Base-by-base conservation (phyloP, 352 stramenopile genomes). In the Albugo candida region DNA sequence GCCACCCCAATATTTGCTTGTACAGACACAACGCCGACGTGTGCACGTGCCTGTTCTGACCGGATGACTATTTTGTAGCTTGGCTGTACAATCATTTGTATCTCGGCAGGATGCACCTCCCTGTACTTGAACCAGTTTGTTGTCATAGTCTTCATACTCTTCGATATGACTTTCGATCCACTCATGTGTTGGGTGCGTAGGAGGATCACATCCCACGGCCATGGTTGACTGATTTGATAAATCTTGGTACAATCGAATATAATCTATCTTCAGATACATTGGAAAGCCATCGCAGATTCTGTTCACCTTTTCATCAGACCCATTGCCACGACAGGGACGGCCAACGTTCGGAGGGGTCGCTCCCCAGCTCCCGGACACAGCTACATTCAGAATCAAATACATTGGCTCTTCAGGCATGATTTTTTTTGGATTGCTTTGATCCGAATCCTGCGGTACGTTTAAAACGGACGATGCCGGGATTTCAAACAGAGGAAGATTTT, bases 331-430 rank as follows among this genome's bases (percentile, higher is more conserved):
- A 36, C 53, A 59, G 6, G 34, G 16, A 5, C 34, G n/a, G 12
- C 50, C 53, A 14, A 39, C 20, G 27, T 59, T 59, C 8, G 53
- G 53, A 24, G 53, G 53, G 21, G 19, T 56, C 11, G 53, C 40
- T 6, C 53, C 80, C 80, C 80, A 93, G 40, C 71, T 58, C 10
- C 51, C 61, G 17, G 67, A 79, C 40, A 91, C 55, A 0, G 80
- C 80, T 16, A 78, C 85, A 59, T 91, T 93, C 38, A 93, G 51
- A 13, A 93, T 52, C 46, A 93, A 55, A 53, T 85, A 87, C 58
- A 74, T 84, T 2, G 80, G 80, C 56, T 93, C 80, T 19, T 65
- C 54, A 20, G 48, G 37, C 34, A 56, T 49, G 19, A 59, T 19
- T 39, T 58, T 19, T 14, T 35, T 21, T 14, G 53, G 53, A 19